These are phyloP conservation scores for Populus hybrid DNA, from an alignment of 441 rosid genomes.

Conservation along the genomic window DNA sequence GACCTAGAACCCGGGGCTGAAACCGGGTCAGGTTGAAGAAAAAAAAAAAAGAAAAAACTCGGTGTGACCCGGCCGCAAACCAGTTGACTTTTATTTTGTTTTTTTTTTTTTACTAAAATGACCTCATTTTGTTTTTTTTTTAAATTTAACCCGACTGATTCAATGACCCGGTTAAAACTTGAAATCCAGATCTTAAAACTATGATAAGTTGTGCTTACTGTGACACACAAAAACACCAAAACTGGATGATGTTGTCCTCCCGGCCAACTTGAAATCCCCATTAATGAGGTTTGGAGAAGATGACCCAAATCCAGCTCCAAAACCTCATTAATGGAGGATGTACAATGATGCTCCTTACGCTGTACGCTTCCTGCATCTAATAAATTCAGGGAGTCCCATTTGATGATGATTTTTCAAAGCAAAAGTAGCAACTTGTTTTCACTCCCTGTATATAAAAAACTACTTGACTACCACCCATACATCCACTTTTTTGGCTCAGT, in stretches of 20 bases:
- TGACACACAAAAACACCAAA: background rate
- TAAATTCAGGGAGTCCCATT: slow-evolving; percentile 2
- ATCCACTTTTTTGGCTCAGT: background rate
- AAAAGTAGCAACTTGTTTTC: background rate
- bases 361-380: background rate
- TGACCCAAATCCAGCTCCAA: background rate
- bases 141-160: too few species aligned
- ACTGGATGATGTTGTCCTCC: background rate
- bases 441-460: background rate
- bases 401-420: background rate
- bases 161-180: too few species aligned
- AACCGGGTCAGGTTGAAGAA: too few species aligned
- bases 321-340: background rate
- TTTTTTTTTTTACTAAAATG: too few species aligned
- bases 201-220: background rate
- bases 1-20: too few species aligned
- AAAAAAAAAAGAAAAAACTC: too few species aligned
- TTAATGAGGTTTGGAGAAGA: slow-evolving; percentile 5
- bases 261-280: too few species aligned
- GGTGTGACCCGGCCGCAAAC: too few species aligned
- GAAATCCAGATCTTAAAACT: too few species aligned
- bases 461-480: background rate
- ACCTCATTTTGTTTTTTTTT: too few species aligned
- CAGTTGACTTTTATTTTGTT: too few species aligned
- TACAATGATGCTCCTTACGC: background rate